A percentile compares a stretch with the other conserved stretches of the same genome.
Conservation (phyloP, 495 filamentous ascomycete species). For the Mytilinidion resinicola region DNA sequence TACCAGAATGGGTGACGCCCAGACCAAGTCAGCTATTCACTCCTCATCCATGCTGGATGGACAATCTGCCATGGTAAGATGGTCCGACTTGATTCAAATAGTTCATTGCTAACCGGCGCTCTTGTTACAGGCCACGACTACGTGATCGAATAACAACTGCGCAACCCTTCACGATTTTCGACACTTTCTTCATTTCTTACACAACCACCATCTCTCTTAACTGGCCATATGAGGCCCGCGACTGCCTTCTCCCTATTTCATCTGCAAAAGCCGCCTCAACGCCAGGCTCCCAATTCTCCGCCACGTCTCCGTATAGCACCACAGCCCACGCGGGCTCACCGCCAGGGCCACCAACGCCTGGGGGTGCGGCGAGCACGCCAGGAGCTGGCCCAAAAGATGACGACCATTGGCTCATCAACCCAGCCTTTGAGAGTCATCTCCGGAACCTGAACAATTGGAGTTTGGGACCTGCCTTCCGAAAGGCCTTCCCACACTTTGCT, state of each 20-base stretch:
- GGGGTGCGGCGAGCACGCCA: constrained; percentile 2
- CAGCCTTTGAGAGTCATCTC: constrained; percentile 71
- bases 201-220: constrained; percentile 65
- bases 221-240: constrained; percentile 63
- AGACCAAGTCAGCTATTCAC: constrained; percentile 53
- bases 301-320: constrained; percentile 16
- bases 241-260: constrained; percentile 29
- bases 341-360: constrained; percentile 10
- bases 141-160: constrained; percentile 53
- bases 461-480: constrained; percentile 61
- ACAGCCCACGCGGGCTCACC: constrained; percentile 19
- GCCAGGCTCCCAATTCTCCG: constrained; percentile 8
- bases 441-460: constrained; percentile 66
- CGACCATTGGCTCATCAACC: constrained; percentile 65
- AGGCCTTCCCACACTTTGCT: constrained; percentile 53
- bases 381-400: constrained; percentile 32
- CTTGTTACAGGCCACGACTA: constrained; percentile 49
- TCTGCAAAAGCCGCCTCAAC: constrained; percentile 9
- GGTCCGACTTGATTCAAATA: no score
- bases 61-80: constrained; percentile 60
- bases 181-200: constrained; percentile 74
- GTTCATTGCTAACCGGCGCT: no score
- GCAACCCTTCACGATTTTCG: constrained; percentile 53
- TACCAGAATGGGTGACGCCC: constrained; percentile 63
- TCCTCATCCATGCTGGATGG: constrained; percentile 69